Conservation (phyloP, 345 rosid genomes). For the Ceriops zippeliana region DNA sequence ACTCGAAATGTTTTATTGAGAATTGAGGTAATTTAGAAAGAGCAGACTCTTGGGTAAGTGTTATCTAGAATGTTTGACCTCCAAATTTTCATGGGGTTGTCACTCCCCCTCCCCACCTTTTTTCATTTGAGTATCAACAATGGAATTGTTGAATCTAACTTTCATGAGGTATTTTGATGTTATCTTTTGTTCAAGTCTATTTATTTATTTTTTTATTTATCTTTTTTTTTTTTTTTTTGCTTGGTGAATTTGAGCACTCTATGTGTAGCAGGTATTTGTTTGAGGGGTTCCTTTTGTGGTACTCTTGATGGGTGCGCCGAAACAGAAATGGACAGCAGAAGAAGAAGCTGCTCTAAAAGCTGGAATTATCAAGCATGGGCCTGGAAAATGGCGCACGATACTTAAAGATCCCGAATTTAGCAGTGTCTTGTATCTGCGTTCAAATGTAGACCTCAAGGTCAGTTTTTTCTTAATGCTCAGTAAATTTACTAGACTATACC, state of each 20-base stretch:
- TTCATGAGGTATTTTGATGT: too few species aligned
- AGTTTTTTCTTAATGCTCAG: not conserved
- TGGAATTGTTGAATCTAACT: too few species aligned
- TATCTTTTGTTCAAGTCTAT: not conserved
- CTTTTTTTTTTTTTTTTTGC: too few species aligned
- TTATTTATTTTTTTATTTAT: too few species aligned
- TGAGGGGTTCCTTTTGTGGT: slow-evolving; percentile 11
- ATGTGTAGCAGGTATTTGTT: not conserved
- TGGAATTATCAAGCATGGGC: slow-evolving; percentile 93
- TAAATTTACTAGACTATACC: not conserved
- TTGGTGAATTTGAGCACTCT: not conserved
- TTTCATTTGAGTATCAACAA: too few species aligned
- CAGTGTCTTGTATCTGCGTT: slow-evolving; percentile 73
- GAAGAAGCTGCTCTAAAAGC: slow-evolving; percentile 94
- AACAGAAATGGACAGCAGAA: slow-evolving; percentile 97
- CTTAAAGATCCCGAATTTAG: slow-evolving; percentile 94
- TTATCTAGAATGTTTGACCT: too few species aligned
- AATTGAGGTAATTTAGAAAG: too few species aligned
- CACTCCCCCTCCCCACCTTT: fast-evolving
- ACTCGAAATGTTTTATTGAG: too few species aligned
- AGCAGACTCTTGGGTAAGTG: too few species aligned
- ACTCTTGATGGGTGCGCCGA: slow-evolving; percentile 84
- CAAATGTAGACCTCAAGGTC: slow-evolving; percentile 98
- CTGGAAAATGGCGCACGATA: slow-evolving; percentile 97
- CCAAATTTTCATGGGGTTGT: too few species aligned